A percentile compares a stretch with the other conserved stretches of the same genome.
Conservation (phyloP, 2,329 filamentous ascomycete species). For the Penicillium sp. region DNA sequence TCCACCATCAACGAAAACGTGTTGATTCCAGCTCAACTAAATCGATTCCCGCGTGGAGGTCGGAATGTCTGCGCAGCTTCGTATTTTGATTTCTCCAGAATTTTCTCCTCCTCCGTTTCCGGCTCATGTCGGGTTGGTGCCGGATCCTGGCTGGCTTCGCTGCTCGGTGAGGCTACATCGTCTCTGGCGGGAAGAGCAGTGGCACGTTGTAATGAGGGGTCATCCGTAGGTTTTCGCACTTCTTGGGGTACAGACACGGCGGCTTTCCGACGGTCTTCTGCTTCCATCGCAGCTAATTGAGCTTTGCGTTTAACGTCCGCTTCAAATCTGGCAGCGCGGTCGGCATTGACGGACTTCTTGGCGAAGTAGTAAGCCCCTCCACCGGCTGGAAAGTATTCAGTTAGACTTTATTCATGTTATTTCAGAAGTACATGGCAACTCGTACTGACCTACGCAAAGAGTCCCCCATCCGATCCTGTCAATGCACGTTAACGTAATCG, state of each 20-base stretch:
- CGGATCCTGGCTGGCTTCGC: constrained; percentile 72
- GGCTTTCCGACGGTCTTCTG: constrained; percentile 28
- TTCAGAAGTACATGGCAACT: background rate
- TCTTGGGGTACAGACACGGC: constrained; percentile 12
- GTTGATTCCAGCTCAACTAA: constrained; percentile 49
- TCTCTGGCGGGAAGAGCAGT: constrained; percentile 27
- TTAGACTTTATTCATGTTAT: background rate
- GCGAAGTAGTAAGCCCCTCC: constrained; percentile 93
- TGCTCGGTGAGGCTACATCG: constrained; percentile 63
- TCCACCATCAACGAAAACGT: background rate
- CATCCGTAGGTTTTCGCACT: constrained; percentile 20
- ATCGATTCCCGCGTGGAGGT: constrained; percentile 80
- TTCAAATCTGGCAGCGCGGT: constrained; percentile 69
- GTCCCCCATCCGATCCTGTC: constrained; percentile 85
- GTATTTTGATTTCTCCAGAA: constrained; percentile 82
- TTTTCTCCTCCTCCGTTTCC: constrained; percentile 62
- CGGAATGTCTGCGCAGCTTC: constrained; percentile 73
- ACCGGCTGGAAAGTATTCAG: constrained; percentile 57
- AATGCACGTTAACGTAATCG: background rate
- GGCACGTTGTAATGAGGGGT: constrained; percentile 33
- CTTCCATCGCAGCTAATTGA: constrained; percentile 32
- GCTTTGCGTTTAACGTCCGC: constrained; percentile 61
- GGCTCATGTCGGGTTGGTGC: constrained; percentile 80
- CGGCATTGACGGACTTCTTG: constrained; percentile 89
- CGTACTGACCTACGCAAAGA: constrained; percentile 70